Evolutionary conservation across 2,329 filamentous ascomycete species (phyloP), one percentile per base, ranked within the genome.

Genomic region (Raffaelea albimanens): DNA sequence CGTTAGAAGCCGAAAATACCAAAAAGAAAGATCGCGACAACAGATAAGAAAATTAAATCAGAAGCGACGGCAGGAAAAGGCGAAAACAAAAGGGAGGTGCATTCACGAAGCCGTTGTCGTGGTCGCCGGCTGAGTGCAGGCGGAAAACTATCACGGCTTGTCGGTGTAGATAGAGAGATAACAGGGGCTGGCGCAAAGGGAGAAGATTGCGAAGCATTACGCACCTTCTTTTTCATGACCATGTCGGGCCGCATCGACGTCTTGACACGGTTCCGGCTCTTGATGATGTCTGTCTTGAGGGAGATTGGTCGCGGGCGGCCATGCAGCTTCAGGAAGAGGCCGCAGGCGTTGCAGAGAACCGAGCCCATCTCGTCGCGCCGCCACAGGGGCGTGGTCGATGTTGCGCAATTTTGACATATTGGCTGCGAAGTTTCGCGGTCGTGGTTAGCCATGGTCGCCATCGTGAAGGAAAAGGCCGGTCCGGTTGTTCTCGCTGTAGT

Each of bases 241-340:
- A 86, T 78, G 59, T 90, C 87, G 9, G 85, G 80, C 46, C 79
- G 78, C 66, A 80, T 78, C 23, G 55, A 56, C 40, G 89, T 93
- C 75, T 97, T 97, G 58, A 97, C 91, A 55, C 93, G 83, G 69
- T 98, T 98, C 60, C 93, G 88, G 72, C 90, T 96, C 75, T 98
- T 98, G 72, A 98, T 98, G 57, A 97, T 91, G 72, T 98, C 93
- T 43, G 93, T 97, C 76, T 98, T 98, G 59, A 98, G 78, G 58
- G 87, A 95, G 64, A 95, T 96, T 57, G 93, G 93, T 48, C 93
- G 83, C 51, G 93, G 82, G 22, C 90, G 85, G 54, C 90, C 90
- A 64, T 98, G 93, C 57, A 98, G 77, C 76, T 98, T 98, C 60
- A 97, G 78, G 67, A 97, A 98, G 49, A 98, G 78, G 51, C 93